Evolutionary conservation across 2,329 filamentous ascomycete species (phyloP), one percentile per base, ranked within the genome.

Genomic region (Spiromastix sp.): DNA sequence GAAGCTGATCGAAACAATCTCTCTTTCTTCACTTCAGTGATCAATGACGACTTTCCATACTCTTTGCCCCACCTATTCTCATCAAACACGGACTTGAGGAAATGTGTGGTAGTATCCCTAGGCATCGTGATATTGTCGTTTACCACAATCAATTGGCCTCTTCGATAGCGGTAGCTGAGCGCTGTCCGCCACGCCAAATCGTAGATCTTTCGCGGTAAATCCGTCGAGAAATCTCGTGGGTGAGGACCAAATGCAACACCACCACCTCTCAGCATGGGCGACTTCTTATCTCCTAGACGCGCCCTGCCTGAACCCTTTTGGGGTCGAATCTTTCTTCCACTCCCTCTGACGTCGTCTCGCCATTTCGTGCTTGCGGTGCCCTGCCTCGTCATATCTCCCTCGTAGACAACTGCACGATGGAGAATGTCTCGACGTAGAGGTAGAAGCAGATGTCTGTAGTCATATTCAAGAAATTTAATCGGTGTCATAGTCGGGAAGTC

Each of bases 111-210:
- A 5, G 57, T 48, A 5, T 52, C 54, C 29, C 72, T 64, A 38
- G 81, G 78, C 30, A 77, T 66, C 40, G 71, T 61, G 42, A 94
- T 73, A 44, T 86, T 78, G 51, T 85, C 80, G 52, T 89, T 79
- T 50, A 91, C 79, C 27, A 98, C 76, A 45, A 95, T 68, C 50
- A 98, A 66, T 66, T 96, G 85, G 32, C 87, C 91, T 46, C 79
- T 77, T 46, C 80, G 72, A 63, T 91, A 96, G 41, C 91, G 78
- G 67, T 94, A 93, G 53, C 82, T 91, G 45, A 98, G 71, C 8
- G 91, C 91, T 28, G 83, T 96, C 55, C 91, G 77, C 85, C 85
- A 96, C 7, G 91, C 91, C 49, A 93, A 71, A 61, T 96, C 87
- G 66, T 98, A 98, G 31, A 94, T 76, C 67, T 96, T 96, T 55